Evolutionary conservation across 208 protist species (phyloP), one percentile per base, ranked within the genome.

Genomic region (Acanthamoeba quina): DNA sequence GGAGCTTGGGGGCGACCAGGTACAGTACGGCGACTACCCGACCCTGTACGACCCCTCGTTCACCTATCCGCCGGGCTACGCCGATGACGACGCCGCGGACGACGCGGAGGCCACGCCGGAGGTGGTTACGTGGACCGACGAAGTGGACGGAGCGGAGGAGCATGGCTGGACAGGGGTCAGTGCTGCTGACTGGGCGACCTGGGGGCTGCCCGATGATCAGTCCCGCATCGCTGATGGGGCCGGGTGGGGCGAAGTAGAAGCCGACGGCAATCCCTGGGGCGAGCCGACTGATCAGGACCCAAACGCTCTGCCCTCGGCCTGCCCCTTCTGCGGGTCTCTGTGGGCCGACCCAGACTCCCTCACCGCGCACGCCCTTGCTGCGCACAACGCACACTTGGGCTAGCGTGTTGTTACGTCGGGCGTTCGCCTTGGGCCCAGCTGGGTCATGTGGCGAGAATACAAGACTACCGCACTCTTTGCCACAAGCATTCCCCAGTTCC

Each of bases 11-110:
- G 24, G 68, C 15, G 7, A 24, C 17, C 68, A 21, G 13, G 5
- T 21, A 29, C 60, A 31, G 19, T 68, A 68, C n/a, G 19, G 9
- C 64, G 17, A 29, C 34, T 44, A 34, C 11, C 19, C 72, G 72
- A 13, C 37, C 72, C 17, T 80, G 41, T 29, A 17, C 21, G 66
- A 74, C 21, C 31, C 72, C 10, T 52, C 72, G 72, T 80, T 49
- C 72, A 52, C 37, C 31, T 80, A 80, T 19, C 72, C 72, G 72
- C 72, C 72, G 31, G 72, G 72, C 72, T 31, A 62, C 13, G 19
- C 5, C 49, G 49, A 26, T 1, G 44, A 86, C 7, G 21, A 4
- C 26, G 17, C 6, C 37, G 37, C 37, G n/a, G n/a, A n/a, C n/a
- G n/a, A n/a, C n/a, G n/a, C n/a, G 29, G 44, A 24, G 56, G 17